A percentile compares a stretch with the other conserved stretches of the same genome.
Conservation (phyloP, 768 basidiomycete genomes). For the Lentinus brumalis region DNA sequence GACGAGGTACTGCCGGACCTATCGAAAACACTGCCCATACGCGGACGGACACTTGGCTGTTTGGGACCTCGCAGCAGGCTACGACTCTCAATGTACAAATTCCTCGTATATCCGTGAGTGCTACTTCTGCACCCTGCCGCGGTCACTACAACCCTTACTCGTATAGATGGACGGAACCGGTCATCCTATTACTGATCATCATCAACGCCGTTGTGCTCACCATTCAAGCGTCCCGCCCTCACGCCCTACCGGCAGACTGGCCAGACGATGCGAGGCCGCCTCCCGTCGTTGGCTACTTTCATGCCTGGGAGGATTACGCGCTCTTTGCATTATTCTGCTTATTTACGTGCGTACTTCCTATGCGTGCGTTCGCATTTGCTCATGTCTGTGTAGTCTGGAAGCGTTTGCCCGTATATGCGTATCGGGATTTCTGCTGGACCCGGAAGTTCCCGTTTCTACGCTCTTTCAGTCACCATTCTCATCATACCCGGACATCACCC, state of each 20-base stretch:
- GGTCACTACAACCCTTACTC: background rate
- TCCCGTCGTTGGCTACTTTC: conserved; percentile 73
- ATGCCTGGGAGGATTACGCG: conserved; percentile 84
- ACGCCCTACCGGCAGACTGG: conserved; percentile 50
- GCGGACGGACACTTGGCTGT: conserved; percentile 78
- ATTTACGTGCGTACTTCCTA: conserved; percentile 67
- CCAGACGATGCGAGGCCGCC: conserved; percentile 39
- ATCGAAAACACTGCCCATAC: conserved; percentile 51
- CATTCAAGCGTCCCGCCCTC: conserved; percentile 69
- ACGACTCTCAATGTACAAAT: conserved; percentile 62
- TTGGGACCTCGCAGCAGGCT: conserved; percentile 70
- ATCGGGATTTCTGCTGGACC: conserved; percentile 87
- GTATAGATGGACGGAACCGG: conserved; percentile 81
- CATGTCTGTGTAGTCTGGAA: conserved; percentile 60
- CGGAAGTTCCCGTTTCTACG: conserved; percentile 60
- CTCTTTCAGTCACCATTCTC: conserved; percentile 42
- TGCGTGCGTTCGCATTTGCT: conserved; percentile 2
- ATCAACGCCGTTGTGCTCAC: conserved; percentile 81
- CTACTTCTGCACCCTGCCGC: background rate
- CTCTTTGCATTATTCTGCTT: conserved; percentile 82
- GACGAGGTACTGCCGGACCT: conserved; percentile 41
- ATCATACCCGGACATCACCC: conserved; percentile 30
- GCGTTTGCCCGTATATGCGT: conserved; percentile 86
- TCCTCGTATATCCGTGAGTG: conserved; percentile 73
- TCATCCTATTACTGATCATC: conserved; percentile 82